Evolutionary conservation across 805 yeast genomes (phyloP), one percentile per base, ranked within the genome.

Genomic region (Saturnispora galanensis): DNA sequence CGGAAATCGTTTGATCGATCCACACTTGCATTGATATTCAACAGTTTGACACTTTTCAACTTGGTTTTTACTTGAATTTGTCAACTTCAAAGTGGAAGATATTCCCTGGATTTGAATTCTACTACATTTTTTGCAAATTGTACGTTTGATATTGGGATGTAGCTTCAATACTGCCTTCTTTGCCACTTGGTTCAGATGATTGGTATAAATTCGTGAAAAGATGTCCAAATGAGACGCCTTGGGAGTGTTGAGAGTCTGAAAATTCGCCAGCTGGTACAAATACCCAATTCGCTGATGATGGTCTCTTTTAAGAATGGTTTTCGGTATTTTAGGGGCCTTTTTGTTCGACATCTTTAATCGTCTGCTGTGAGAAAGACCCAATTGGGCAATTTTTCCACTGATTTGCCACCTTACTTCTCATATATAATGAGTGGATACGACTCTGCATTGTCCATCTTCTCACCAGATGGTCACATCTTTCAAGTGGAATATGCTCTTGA

Each of bases 401-500:
- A 32, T 13, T 13, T 33, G 38, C 38, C 33, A 33, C 35, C 47
- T 12, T 16, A 2, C 17, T n/a, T 35, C 38, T 12, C 38, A 13
- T 31, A 16, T 26, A 34, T 15, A 38, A 90, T 90, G 98, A 86
- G 96, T 74, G 97, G 98, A 51, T 90, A 90, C 95, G 98, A 90
- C 67, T 80, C 97, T 76, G 98, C 98, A 46, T 76, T 90, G 57
- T 89, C 97, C 50, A 94, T 90, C 65, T 90, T 90, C 70, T 38
- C 41, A 38, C 98, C 98, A 53, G 98, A 90, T 69, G 98, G 98
- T 49, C 97, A 90, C 64, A 96, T 90, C 62, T 90, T 90, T 73
- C 98, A 93, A 74, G 98, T 93, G 35, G 97, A 93, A 65, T 93
- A 93, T 58, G 98, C 98, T 21, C 74, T 84, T 34, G 98, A 93